A percentile compares a stretch with the other conserved stretches of the same genome.
phyloP scores from a whole-genome alignment of 2,329 filamentous ascomycete genomes.

The Botrytis galanthina region DNA sequence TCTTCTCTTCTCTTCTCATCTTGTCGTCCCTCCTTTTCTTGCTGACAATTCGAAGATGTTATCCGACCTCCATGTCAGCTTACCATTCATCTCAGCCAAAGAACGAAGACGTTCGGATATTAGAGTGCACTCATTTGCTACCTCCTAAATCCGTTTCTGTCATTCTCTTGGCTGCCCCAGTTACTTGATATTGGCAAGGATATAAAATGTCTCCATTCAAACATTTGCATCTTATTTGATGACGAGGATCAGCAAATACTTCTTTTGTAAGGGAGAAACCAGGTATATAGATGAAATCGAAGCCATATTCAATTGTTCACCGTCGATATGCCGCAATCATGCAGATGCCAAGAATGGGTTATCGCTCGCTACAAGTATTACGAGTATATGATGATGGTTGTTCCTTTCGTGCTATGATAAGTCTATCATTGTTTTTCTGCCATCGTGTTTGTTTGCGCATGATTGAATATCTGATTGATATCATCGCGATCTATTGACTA shows the following conservation, averaged over 20 bases:
- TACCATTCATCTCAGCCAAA: background rate
- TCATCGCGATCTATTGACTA: background rate
- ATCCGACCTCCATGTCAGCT: background rate
- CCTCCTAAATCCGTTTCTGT: background rate
- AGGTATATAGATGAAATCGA: background rate
- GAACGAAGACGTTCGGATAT: background rate
- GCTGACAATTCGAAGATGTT: background rate
- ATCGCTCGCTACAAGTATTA: background rate
- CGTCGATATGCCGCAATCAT: background rate
- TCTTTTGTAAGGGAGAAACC: background rate
- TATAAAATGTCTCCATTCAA: background rate
- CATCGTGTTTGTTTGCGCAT: background rate
- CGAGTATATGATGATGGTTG: background rate
- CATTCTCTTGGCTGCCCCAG: background rate
- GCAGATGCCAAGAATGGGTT: slow-evolving; percentile 3
- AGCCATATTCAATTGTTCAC: background rate
- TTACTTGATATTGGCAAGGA: background rate
- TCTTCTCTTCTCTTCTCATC: background rate
- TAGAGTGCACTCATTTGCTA: background rate
- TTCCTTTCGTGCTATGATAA: background rate
- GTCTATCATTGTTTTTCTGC: background rate
- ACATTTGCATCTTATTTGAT: background rate
- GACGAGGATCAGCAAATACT: background rate
- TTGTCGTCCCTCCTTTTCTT: background rate
- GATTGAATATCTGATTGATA: background rate